These are phyloP conservation scores for Thalia dealbata DNA, from an alignment of 176 grass and related monocot genomes.

Conservation along the genomic window DNA sequence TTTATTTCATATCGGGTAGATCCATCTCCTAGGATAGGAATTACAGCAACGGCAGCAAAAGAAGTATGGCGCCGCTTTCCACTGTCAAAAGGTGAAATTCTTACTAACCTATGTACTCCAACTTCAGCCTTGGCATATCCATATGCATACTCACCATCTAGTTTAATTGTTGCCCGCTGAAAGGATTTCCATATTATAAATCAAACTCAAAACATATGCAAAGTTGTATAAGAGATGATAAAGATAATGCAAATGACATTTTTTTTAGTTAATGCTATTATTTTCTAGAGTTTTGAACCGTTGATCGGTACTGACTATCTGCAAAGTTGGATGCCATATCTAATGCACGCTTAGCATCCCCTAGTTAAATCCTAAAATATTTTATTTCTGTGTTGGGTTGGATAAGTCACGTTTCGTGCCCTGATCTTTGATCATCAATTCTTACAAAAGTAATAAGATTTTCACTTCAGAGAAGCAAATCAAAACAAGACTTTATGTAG, in stretches of 20 bases:
- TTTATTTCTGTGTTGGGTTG: no score
- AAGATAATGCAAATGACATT: no score
- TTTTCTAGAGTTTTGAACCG: no score
- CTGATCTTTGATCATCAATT: background rate
- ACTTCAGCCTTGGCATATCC: slow-evolving; percentile 94
- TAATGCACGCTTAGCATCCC: no score
- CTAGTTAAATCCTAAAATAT: no score
- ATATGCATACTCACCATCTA: slow-evolving; percentile 81
- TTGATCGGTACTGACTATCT: no score
- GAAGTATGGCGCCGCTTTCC: slow-evolving; percentile 81
- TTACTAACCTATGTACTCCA: slow-evolving; percentile 71
- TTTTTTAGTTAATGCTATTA: no score
- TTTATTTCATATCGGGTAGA: slow-evolving; percentile 72
- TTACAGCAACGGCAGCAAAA: slow-evolving; percentile 87
- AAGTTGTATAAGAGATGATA: background rate
- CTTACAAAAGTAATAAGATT: background rate
- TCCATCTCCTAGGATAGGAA: slow-evolving; percentile 69
- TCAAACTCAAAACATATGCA: background rate
- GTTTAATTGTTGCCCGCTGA: slow-evolving; percentile 90
- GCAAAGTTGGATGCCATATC: no score
- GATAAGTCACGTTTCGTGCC: no score
- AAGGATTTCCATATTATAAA: background rate
- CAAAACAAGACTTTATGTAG: background rate
- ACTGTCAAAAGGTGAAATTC: slow-evolving; percentile 95
- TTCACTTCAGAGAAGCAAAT: background rate